A percentile compares a stretch with the other conserved stretches of the same genome.
These are phyloP conservation scores for Backusella liffmaniae DNA, from an alignment of 192 early-diverging fungal genomes.

Conservation along the genomic window DNA sequence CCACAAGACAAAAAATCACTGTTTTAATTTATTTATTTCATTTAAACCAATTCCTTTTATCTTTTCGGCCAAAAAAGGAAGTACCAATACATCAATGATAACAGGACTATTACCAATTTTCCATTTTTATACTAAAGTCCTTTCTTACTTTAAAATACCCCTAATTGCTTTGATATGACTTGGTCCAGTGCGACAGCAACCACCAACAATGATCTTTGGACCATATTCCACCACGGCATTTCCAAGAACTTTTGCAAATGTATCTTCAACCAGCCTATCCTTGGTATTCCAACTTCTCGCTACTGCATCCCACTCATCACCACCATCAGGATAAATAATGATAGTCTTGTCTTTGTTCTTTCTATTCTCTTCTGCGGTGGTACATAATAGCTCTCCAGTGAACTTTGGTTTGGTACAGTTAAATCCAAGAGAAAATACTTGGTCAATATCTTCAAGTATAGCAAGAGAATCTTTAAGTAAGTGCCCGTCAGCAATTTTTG, in stretches of 20 bases:
- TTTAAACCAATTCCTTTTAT: not conserved
- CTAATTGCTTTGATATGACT: slow-evolving; percentile 39
- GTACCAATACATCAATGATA: not conserved
- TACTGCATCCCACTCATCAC: slow-evolving; percentile 42
- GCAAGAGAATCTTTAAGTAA: slow-evolving; percentile 41
- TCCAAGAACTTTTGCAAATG: slow-evolving; percentile 36
- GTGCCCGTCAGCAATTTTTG: slow-evolving; percentile 49
- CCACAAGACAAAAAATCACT: not conserved
- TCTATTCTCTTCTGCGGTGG: not conserved
- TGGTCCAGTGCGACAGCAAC: slow-evolving; percentile 60
- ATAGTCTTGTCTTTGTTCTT: slow-evolving; percentile 31
- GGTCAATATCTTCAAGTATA: slow-evolving; percentile 17
- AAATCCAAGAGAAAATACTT: slow-evolving; percentile 55
- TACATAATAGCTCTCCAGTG: slow-evolving; percentile 24
- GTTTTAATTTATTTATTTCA: not conserved
- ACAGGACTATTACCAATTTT: not conserved
- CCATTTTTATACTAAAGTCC: not conserved
- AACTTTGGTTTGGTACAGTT: slow-evolving; percentile 60
- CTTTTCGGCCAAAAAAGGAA: not conserved
- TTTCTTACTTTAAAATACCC: not conserved
- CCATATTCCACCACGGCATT: slow-evolving; percentile 39
- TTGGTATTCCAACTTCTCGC: slow-evolving; percentile 31
- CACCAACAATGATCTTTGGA: slow-evolving; percentile 49
- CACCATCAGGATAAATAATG: slow-evolving; percentile 56
- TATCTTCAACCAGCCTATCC: slow-evolving; percentile 12